Percentiles rank a stretch among this genome's conserved stretches.
Evolutionary conservation across 345 rosid species (phyloP).

Genomic region (Eucalyptus curtisii): DNA sequence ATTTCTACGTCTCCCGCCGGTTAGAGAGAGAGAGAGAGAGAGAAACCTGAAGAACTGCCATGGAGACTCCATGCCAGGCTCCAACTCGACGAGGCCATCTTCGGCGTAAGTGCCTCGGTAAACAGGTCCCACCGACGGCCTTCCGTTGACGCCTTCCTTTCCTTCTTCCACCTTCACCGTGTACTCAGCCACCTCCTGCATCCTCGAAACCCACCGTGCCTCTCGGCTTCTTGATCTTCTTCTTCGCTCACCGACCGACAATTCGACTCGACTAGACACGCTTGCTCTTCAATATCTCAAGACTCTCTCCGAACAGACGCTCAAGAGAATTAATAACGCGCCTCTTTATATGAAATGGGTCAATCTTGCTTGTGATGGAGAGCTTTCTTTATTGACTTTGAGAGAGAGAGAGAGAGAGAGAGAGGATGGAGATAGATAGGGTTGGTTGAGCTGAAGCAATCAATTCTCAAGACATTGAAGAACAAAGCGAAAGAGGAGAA

Average conservation of each 20-base stretch:
- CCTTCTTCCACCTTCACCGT: conserved; percentile 68
- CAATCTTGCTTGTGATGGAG: not conserved
- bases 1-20: not conserved
- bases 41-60: conserved; percentile 80
- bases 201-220: not conserved
- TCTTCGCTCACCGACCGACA: not conserved
- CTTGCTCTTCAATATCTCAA: not conserved
- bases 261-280: not conserved
- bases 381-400: not conserved
- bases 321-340: not conserved
- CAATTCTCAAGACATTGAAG: not conserved
- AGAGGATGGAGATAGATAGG: not conserved
- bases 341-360: not conserved
- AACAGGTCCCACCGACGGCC: conserved; percentile 76
- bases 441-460: conserved; percentile 11
- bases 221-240: not conserved
- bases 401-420: not conserved
- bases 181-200: conserved; percentile 22
- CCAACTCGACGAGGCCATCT: conserved; percentile 60
- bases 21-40: not conserved
- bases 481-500: not conserved
- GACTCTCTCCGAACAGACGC: not conserved
- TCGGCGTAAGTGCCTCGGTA: conserved; percentile 70
- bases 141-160: conserved; percentile 24
- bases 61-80: conserved; percentile 53